phyloP scores from a whole-genome alignment of 306 rosid species.

The Neltuma alba region DNA sequence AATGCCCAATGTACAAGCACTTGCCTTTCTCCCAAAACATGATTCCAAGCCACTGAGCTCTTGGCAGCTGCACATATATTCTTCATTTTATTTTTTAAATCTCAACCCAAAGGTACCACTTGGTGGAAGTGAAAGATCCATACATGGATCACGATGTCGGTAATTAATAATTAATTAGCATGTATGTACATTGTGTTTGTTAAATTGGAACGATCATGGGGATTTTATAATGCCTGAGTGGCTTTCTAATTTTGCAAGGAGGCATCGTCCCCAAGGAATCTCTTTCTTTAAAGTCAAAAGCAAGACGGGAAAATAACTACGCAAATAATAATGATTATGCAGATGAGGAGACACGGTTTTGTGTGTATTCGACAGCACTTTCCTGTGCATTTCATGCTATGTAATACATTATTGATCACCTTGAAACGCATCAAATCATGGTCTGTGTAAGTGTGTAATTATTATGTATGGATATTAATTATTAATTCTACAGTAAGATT shows the following conservation, averaged over 20 bases:
- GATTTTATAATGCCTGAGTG: conserved; percentile 30
- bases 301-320: conserved; percentile 7
- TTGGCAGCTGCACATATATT: conserved; percentile 27
- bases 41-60: conserved; percentile 39
- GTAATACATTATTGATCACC: neutral
- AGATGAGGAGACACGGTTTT: conserved; percentile 38
- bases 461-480: conserved; percentile 13
- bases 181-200: conserved; percentile 21
- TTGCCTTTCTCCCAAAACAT: conserved; percentile 24
- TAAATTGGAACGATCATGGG: conserved; percentile 26
- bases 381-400: neutral
- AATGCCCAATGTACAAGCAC: conserved; percentile 73
- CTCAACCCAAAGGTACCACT: conserved; percentile 26
- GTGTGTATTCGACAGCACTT: conserved; percentile 24
- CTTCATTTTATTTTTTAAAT: neutral
- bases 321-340: conserved; percentile 19
- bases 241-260: conserved; percentile 38
- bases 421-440: conserved; percentile 17
- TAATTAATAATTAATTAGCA: neutral
- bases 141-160: neutral
- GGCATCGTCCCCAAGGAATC: conserved; percentile 30
- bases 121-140: conserved; percentile 33
- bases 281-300: conserved; percentile 45
- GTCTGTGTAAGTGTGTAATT: neutral
- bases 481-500: conserved; percentile 27